Conservation (phyloP, 495 filamentous ascomycete genomes). For the Xylaria scruposa region DNA sequence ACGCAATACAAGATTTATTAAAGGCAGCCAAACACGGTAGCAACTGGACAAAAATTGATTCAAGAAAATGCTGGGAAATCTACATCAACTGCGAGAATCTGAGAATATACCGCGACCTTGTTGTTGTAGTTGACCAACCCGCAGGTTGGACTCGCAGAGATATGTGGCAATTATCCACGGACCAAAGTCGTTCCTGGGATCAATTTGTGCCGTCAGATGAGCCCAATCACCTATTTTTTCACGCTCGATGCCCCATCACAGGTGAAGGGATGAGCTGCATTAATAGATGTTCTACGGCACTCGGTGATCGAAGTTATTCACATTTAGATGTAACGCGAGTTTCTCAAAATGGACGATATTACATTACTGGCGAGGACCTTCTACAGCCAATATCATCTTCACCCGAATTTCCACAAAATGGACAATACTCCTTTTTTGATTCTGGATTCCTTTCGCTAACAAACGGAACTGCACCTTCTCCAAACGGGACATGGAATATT, state of each 20-base stretch:
- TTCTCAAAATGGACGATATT: not conserved
- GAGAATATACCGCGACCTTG: constrained; percentile 24
- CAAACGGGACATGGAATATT: not conserved
- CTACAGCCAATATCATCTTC: not conserved
- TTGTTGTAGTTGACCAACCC: constrained; percentile 28
- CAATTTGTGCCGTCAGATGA: constrained; percentile 26
- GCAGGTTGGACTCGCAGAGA: constrained; percentile 34
- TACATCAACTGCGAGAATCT: constrained; percentile 13
- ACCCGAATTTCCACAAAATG: not conserved
- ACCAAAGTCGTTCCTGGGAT: constrained; percentile 29
- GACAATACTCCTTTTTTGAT: not conserved
- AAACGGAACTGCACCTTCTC: not conserved
- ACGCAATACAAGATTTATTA: not conserved
- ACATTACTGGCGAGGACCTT: not conserved
- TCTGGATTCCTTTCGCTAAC: not conserved
- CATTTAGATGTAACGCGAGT: not conserved
- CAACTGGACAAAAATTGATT: constrained; percentile 26
- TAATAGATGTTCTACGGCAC: not conserved
- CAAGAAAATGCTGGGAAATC: constrained; percentile 1
- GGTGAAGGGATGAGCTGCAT: not conserved
- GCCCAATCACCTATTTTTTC: constrained; percentile 34
- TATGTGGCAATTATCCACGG: constrained; percentile 33
- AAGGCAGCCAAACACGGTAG: not conserved
- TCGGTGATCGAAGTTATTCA: not conserved
- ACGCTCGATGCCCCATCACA: constrained; percentile 17